phyloP scores from a whole-genome alignment of 2,329 filamentous ascomycete species.

The Stagonosporopsis cucurbitacearum region DNA sequence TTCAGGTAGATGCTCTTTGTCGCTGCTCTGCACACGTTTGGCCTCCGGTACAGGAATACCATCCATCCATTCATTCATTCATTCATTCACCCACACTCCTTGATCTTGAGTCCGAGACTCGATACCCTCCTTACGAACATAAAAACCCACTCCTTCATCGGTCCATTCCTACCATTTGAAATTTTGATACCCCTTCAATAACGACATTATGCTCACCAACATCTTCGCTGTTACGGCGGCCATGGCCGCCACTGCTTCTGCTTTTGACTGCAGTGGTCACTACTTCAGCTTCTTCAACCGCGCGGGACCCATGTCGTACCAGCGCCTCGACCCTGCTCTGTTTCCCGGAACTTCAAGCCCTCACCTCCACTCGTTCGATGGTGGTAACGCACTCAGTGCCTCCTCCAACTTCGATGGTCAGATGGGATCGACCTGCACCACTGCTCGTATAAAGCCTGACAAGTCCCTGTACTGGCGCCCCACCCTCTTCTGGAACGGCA shows the following conservation, averaged over 20 bases:
- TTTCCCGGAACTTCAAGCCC: slow-evolving; percentile 41
- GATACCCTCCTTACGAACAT: slow-evolving; percentile 32
- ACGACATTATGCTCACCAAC: slow-evolving; percentile 39
- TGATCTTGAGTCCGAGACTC: slow-evolving; percentile 46
- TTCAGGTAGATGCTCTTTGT: slow-evolving; percentile 12
- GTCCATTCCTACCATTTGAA: slow-evolving; percentile 12
- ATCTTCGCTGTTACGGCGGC: slow-evolving; percentile 37
- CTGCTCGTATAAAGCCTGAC: slow-evolving; percentile 47
- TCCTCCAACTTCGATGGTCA: slow-evolving; percentile 37
- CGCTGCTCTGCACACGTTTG: slow-evolving; percentile 27
- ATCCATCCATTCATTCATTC: slow-evolving; percentile 35
- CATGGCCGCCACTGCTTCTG: slow-evolving; percentile 40
- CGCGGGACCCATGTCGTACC: slow-evolving; percentile 43
- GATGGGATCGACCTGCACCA: slow-evolving; percentile 44
- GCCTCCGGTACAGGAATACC: slow-evolving; percentile 46
- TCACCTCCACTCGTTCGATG: slow-evolving; percentile 50
- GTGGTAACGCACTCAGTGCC: slow-evolving; percentile 42
- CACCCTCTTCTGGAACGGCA: slow-evolving; percentile 47
- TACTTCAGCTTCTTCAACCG: slow-evolving; percentile 51
- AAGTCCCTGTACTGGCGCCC: slow-evolving; percentile 50
- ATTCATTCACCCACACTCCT: slow-evolving; percentile 31
- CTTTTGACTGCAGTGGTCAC: slow-evolving; percentile 46
- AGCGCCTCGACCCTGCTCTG: slow-evolving; percentile 46
- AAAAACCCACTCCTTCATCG: slow-evolving; percentile 32
- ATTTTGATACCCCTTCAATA: slow-evolving; percentile 15